Conservation (phyloP, 2,329 filamentous ascomycete genomes). For the Chaetomium globosum region DNA sequence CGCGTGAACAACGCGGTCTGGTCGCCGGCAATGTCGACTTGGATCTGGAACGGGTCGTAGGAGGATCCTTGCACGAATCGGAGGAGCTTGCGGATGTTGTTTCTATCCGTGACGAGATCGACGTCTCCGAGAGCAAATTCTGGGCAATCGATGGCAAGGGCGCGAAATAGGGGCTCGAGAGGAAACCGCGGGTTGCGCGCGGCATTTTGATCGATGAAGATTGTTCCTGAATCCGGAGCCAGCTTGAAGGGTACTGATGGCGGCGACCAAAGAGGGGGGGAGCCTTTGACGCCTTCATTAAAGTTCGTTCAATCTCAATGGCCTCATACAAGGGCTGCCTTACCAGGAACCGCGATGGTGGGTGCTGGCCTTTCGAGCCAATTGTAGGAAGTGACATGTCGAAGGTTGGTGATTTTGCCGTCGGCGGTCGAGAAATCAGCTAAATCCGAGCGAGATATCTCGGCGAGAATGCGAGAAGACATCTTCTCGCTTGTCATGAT, state of each 20-base stretch:
- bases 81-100: constrained; percentile 54
- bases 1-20: no score
- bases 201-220: constrained; percentile 52
- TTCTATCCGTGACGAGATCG: constrained; percentile 51
- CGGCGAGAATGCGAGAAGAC: no score
- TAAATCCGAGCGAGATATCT: no score
- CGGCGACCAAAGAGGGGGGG: constrained; percentile 17
- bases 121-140: constrained; percentile 44
- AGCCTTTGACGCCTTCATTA: neutral
- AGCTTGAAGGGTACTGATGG: neutral
- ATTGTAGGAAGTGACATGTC: constrained; percentile 22
- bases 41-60: constrained; percentile 47
- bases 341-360: constrained; percentile 23
- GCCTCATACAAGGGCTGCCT: neutral
- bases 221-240: constrained; percentile 43
- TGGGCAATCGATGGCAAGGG: constrained; percentile 46
- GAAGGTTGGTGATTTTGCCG: constrained; percentile 15
- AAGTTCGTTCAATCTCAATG: no score
- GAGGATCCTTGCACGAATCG: constrained; percentile 45
- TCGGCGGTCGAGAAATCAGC: neutral
- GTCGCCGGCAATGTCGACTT: constrained; percentile 42
- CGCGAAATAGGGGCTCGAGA: constrained; percentile 52
- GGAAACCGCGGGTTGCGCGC: constrained; percentile 48
- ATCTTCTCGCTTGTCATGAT: no score
- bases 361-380: constrained; percentile 8